Percentiles rank a stretch among this genome's conserved stretches.
phyloP scores from a whole-genome alignment of 768 basidiomycete genomes.

The Russula sp. region DNA sequence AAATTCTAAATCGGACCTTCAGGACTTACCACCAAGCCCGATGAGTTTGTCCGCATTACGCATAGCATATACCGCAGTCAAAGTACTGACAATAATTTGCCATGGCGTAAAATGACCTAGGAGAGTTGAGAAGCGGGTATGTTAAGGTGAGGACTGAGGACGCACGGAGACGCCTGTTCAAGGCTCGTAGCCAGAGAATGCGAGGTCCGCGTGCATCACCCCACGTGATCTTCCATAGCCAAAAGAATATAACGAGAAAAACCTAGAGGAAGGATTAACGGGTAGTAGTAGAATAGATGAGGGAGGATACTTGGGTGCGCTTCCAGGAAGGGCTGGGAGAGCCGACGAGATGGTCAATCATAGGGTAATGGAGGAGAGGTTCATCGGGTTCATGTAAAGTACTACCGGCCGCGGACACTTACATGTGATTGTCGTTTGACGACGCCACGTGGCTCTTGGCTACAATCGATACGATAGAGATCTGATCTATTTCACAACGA shows the following conservation, averaged over 20 bases:
- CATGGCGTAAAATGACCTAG: conserved; percentile 87
- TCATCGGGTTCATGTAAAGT: background rate
- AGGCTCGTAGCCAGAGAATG: conserved; percentile 57
- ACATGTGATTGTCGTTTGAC: background rate
- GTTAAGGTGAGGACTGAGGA: conserved; percentile 12
- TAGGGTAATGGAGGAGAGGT: conserved; percentile 35
- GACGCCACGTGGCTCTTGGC: background rate
- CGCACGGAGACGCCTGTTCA: conserved; percentile 63
- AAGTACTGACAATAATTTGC: conserved; percentile 84
- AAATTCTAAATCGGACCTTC: conserved; percentile 2
- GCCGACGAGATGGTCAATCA: conserved; percentile 94
- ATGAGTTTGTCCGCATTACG: conserved; percentile 83
- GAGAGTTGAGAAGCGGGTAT: conserved; percentile 2
- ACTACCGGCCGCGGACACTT: background rate
- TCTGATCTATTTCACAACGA: background rate
- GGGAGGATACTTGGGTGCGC: conserved; percentile 61
- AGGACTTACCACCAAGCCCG: conserved; percentile 68
- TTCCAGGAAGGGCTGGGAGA: conserved; percentile 90
- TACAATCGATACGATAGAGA: background rate
- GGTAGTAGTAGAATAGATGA: background rate
- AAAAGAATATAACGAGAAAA: conserved; percentile 87
- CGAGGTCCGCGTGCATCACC: conserved; percentile 65
- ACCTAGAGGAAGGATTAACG: conserved; percentile 49
- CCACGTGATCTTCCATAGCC: conserved; percentile 75
- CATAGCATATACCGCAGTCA: conserved; percentile 80